Base-by-base conservation (phyloP, 164 flowering plant species). In the Platanus orientalis region DNA sequence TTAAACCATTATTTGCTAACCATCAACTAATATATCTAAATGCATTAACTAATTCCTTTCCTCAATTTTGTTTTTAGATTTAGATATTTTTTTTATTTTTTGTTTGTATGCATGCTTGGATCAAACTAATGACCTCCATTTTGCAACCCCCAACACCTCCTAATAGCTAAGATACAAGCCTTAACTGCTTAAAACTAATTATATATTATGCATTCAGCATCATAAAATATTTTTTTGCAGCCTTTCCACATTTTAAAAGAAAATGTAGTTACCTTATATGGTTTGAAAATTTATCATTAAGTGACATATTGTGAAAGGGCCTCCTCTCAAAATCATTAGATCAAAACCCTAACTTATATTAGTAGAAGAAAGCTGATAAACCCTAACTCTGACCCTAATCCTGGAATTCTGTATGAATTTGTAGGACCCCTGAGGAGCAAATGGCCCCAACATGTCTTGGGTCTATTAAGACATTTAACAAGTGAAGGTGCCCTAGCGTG, bases 381-480 rank as follows among this genome's bases (percentile, higher is more conserved):
- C n/a, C n/a, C n/a, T n/a, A n/a, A n/a, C n/a, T n/a, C n/a, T n/a
- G n/a, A n/a, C n/a, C n/a, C n/a, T n/a, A n/a, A n/a, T n/a, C n/a
- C n/a, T n/a, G n/a, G n/a, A n/a, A n/a, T n/a, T n/a, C n/a, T n/a
- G 44, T 58, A 36, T 57, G 65, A 20, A 48, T 61, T 27, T 39
- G 48, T 72, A 63, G 76, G 82, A 79, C 72, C 71, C 73, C 71
- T 12, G 60, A 71, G 74, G 69, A 73, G 81, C 80, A 82, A 64
- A 76, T 69, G 81, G 86, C 71, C 83, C 85, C 79, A 69, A 67
- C 81, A 76, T 84, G 92, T 84, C 76, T 73, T 71, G 82, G 73
- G 76, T 16, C 2, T 71, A 84, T 82, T 84, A 77, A 65, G 88
- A 86, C 89, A 84, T 58, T n/a, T n/a, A 77, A 70, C 72, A 76